These are phyloP conservation scores for Plasmodium malariae DNA, from an alignment of 169 alveolate species.

Conservation along the genomic window DNA sequence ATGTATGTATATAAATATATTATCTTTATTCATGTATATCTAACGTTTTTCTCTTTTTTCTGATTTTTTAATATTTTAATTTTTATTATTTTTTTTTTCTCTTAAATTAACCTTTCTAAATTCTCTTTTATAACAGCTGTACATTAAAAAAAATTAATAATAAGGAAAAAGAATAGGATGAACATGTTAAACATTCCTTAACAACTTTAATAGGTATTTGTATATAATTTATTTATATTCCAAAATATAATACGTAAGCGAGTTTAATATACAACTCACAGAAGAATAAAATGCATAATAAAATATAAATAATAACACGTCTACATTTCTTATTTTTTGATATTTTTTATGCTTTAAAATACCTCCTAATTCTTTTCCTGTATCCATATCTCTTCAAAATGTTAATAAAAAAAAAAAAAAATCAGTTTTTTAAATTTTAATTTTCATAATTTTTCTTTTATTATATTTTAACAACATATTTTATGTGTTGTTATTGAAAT, in stretches of 20 bases:
- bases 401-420: conserved; percentile 24
- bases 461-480: conserved; percentile 1
- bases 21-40: neutral
- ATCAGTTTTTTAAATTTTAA: neutral
- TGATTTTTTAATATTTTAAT: neutral
- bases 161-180: neutral
- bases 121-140: conserved; percentile 47
- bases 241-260: neutral
- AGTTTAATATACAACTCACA: neutral
- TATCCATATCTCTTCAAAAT: conserved; percentile 27
- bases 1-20: neutral
- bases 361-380: conserved; percentile 70
- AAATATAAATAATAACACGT: neutral
- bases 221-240: neutral
- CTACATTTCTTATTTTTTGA: neutral
- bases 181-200: neutral
- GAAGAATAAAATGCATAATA: neutral
- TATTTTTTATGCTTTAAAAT: conserved; percentile 2
- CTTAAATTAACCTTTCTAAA: conserved; percentile 37
- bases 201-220: neutral
- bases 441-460: neutral
- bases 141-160: neutral
- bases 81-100: conserved; percentile 1
- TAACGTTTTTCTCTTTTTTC: neutral
- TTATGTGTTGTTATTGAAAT: neutral